These are phyloP conservation scores for Lodderomyces oxycetoniae DNA, from an alignment of 1,139 yeast species.

Conservation along the genomic window DNA sequence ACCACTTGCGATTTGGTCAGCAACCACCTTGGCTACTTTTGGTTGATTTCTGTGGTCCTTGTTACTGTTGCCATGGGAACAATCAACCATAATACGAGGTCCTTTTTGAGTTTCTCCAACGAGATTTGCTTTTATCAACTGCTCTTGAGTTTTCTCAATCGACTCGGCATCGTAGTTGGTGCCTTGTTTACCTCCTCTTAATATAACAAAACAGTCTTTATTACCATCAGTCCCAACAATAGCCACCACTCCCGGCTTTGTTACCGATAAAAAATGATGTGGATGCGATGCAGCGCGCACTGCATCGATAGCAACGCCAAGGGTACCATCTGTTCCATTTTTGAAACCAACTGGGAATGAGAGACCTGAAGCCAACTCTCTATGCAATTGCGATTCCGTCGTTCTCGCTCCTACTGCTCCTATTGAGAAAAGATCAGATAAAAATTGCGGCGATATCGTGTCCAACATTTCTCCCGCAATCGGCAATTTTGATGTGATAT, in stretches of 20 bases:
- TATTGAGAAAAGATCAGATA: slow-evolving; percentile 83
- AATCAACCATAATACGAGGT: slow-evolving; percentile 77
- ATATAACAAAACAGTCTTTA: slow-evolving; percentile 79
- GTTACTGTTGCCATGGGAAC: slow-evolving; percentile 94
- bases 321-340: slow-evolving; percentile 95
- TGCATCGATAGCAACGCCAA: slow-evolving; percentile 92
- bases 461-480: slow-evolving; percentile 98
- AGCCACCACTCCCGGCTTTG: slow-evolving; percentile 95
- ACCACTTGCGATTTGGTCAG: slow-evolving; percentile 77
- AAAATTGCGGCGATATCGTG: slow-evolving; percentile 95
- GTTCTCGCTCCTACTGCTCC: slow-evolving; percentile 99
- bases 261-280: slow-evolving; percentile 95
- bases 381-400: slow-evolving; percentile 95
- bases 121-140: slow-evolving; percentile 34
- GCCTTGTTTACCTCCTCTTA: slow-evolving; percentile 93
- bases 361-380: slow-evolving; percentile 94
- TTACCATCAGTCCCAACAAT: slow-evolving; percentile 95
- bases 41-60: slow-evolving; percentile 96
- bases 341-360: slow-evolving; percentile 98
- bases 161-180: slow-evolving; percentile 85
- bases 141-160: slow-evolving; percentile 68
- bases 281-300: slow-evolving; percentile 86
- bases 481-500: slow-evolving; percentile 76
- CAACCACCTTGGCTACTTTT: slow-evolving; percentile 71
- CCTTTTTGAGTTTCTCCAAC: slow-evolving; percentile 26